Conservation (phyloP, 345 rosid species). For the Syzygium oleosum region DNA sequence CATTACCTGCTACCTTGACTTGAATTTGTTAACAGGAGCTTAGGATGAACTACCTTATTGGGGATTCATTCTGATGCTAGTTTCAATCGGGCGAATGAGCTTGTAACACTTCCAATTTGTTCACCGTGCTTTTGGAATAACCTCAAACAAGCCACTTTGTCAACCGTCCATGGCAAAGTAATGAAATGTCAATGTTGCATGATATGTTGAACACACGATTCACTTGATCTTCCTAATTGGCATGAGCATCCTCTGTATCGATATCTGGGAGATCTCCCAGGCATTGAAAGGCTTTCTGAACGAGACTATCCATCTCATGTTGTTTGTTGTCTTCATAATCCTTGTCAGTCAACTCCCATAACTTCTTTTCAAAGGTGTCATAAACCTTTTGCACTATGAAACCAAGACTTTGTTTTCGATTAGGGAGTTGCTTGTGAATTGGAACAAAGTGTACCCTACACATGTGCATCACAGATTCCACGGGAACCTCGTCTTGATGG, state of each 20-base stretch:
- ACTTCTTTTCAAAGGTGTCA: slow-evolving; percentile 48
- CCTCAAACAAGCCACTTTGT: too few species aligned
- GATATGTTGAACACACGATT: not conserved
- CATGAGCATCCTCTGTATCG: slow-evolving; percentile 25
- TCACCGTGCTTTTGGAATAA: too few species aligned
- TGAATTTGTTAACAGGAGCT: too few species aligned
- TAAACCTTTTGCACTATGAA: slow-evolving; percentile 85
- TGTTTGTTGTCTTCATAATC: slow-evolving; percentile 62
- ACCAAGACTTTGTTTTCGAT: slow-evolving; percentile 72
- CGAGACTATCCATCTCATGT: slow-evolving; percentile 68
- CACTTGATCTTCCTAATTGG: slow-evolving; percentile 38
- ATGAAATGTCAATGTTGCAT: too few species aligned
- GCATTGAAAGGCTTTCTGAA: slow-evolving; percentile 52
- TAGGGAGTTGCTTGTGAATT: slow-evolving; percentile 70
- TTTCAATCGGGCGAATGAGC: too few species aligned
- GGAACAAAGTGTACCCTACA: slow-evolving; percentile 95
- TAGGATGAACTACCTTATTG: not conserved
- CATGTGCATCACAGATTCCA: slow-evolving; percentile 95
- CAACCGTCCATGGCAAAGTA: too few species aligned
- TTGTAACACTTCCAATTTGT: too few species aligned
- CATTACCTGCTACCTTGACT: too few species aligned
- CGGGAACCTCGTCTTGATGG: slow-evolving; percentile 91
- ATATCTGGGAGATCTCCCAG: slow-evolving; percentile 62
- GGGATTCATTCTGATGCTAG: too few species aligned
- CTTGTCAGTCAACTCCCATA: slow-evolving; percentile 67